Evolutionary conservation across 441 rosid genomes (phyloP), one percentile per base, ranked within the genome.

Genomic region (Theobroma grandiflorum): DNA sequence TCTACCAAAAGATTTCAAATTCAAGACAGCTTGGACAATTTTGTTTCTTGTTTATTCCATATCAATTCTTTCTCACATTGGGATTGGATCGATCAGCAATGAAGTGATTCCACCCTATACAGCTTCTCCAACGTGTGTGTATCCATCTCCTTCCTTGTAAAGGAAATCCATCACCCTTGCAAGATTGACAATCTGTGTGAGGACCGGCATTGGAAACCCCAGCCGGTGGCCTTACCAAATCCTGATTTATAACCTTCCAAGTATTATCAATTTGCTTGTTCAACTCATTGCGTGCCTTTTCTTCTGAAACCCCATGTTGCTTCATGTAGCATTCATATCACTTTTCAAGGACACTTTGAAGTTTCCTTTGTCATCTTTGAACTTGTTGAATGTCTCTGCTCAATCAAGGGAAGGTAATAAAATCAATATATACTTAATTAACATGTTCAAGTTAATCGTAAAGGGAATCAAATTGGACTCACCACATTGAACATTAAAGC

Each of bases 181-280:
- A 26, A 26, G 31, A 26, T 86, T 82, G 9, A 77, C 31, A 63
- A 81, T 14, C 0, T 58, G 65, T 55, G 59, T 52, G n/a, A 80
- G 69, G 4, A 58, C 31, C 4, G 42, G 61, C 80, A 74, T 37
- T 14, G 82, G 74, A 74, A 74, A 61, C 59, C 45, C 26, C 26
- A 18, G 52, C 68, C 20, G 52, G 40, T 12, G 86, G 84, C 2
- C 26, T 35, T 18, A 53, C 8, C 26, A 55, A 50, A 40, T 61
- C 86, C 20, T 79, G 79, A 26, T 88, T 88, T 4, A 86, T 33
- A 38, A 81, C 86, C 59, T 83, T 86, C 86, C 86, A 86, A 1
- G 85, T 86, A 50, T 67, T 8, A 12, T 2, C 42, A 42, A 81
- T n/a, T 62, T 55, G 38, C 20, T 65, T 50, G 4, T 10, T 31